Evolutionary conservation across 768 basidiomycete genomes (phyloP).

Genomic region (Trametes coccinea): DNA sequence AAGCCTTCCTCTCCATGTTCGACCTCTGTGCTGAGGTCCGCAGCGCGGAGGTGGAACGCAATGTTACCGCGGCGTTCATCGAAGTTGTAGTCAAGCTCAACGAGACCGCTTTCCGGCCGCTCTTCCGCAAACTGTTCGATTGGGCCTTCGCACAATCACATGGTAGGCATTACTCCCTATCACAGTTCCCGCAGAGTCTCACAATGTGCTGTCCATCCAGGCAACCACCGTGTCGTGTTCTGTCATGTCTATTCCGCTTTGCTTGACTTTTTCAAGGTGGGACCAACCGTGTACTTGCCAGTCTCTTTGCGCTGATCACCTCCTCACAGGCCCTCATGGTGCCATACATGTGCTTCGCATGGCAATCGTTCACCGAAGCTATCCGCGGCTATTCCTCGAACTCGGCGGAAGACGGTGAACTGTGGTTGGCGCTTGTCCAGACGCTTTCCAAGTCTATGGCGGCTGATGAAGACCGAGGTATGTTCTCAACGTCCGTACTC

Average conservation of each 20-base stretch:
- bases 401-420: slow-evolving; percentile 36
- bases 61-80: slow-evolving; percentile 71
- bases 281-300: slow-evolving; percentile 5
- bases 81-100: slow-evolving; percentile 92
- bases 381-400: slow-evolving; percentile 51
- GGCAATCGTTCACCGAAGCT: slow-evolving; percentile 64
- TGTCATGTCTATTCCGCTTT: slow-evolving; percentile 72
- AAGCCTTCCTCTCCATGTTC: slow-evolving; percentile 77
- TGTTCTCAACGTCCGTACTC: slow-evolving; percentile 27
- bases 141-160: slow-evolving; percentile 79
- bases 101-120: slow-evolving; percentile 85
- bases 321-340: slow-evolving; percentile 73
- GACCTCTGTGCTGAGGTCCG: slow-evolving; percentile 40
- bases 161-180: slow-evolving; percentile 36
- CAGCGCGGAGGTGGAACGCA: slow-evolving; percentile 38
- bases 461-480: slow-evolving; percentile 76
- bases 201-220: slow-evolving; percentile 5
- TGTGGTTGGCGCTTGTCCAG: slow-evolving; percentile 66
- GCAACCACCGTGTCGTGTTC: slow-evolving; percentile 66
- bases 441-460: slow-evolving; percentile 69
- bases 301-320: background rate
- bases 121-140: slow-evolving; percentile 90
- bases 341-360: slow-evolving; percentile 82
- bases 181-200: background rate
- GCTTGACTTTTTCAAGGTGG: slow-evolving; percentile 86